phyloP scores from a whole-genome alignment of 2,329 filamentous ascomycete genomes.

The Myriosclerotinia duriaeana region DNA sequence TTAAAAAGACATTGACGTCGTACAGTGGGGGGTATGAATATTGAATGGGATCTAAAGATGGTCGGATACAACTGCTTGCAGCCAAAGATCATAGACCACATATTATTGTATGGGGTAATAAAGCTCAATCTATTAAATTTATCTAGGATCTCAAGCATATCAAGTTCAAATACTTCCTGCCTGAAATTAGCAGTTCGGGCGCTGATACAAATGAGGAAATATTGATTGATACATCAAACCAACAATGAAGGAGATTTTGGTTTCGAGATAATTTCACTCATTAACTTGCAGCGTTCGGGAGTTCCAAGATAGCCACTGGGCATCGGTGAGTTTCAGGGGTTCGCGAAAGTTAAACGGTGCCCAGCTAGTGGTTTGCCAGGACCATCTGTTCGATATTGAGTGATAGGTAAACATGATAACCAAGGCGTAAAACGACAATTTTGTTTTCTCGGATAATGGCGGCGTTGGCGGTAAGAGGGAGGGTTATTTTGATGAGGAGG shows the following conservation, averaged over 20 bases:
- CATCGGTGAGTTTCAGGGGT: constrained; percentile 18
- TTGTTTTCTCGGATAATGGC: constrained; percentile 12
- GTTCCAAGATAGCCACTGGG: constrained; percentile 15
- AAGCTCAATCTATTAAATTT: constrained; percentile 12
- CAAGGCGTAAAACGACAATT: not conserved
- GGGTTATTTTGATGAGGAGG: not conserved
- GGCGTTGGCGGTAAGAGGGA: constrained; percentile 19
- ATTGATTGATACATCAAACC: constrained; percentile 4
- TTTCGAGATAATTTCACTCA: constrained; percentile 18
- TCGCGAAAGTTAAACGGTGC: constrained; percentile 17
- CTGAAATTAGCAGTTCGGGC: constrained; percentile 15
- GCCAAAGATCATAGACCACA: constrained; percentile 18
- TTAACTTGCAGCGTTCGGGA: constrained; percentile 15
- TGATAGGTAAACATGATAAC: constrained; percentile 6
- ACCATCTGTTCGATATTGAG: constrained; percentile 17
- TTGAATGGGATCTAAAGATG: constrained; percentile 1
- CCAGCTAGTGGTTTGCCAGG: constrained; percentile 15
- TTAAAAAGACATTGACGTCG: not conserved
- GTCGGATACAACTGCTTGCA: constrained; percentile 16
- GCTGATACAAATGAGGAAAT: constrained; percentile 10
- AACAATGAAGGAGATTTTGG: constrained; percentile 14
- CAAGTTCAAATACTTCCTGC: constrained; percentile 1
- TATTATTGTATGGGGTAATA: constrained; percentile 18
- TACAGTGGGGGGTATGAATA: constrained; percentile 3
- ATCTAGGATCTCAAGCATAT: constrained; percentile 8